A percentile compares a stretch with the other conserved stretches of the same genome.
Conservation (phyloP, 345 rosid genomes). For the Xanthoceras sorbifolium region DNA sequence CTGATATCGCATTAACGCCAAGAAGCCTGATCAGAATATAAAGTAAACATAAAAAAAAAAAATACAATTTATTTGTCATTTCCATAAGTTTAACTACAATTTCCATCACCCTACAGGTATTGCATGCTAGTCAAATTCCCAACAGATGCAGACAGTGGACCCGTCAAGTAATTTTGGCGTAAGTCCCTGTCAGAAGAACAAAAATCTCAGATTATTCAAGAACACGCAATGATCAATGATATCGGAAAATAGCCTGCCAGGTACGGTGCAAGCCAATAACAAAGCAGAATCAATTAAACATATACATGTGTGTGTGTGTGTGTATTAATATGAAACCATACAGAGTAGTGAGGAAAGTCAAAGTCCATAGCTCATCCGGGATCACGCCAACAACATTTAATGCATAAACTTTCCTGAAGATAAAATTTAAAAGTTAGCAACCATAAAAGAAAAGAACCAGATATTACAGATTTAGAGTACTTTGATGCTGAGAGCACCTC, state of each 20-base stretch:
- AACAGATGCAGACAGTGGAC: no score
- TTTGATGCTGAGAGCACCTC: no score
- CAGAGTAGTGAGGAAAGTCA: slow-evolving; percentile 47
- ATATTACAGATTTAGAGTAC: no score
- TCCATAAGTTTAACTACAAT: neutral
- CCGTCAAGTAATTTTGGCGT: no score
- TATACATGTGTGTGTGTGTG: no score
- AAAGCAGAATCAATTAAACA: neutral
- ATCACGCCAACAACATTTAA: slow-evolving; percentile 34
- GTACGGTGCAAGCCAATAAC: no score
- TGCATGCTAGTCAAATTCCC: slow-evolving; percentile 56
- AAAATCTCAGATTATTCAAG: neutral
- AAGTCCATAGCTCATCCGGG: slow-evolving; percentile 56
- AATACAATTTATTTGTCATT: neutral
- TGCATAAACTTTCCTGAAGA: slow-evolving; percentile 44
- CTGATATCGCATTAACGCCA: slow-evolving; percentile 58
- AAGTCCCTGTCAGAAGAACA: no score
- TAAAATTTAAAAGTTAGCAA: neutral
- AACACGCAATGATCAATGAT: neutral
- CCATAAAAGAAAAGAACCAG: neutral
- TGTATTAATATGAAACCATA: slow-evolving; percentile 23
- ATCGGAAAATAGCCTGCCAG: no score
- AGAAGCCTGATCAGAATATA: slow-evolving; percentile 36
- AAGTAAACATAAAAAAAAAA: neutral
- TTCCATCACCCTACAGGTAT: slow-evolving; percentile 47